phyloP scores from a whole-genome alignment of 331 rosid species.

The Ulmus americana region DNA sequence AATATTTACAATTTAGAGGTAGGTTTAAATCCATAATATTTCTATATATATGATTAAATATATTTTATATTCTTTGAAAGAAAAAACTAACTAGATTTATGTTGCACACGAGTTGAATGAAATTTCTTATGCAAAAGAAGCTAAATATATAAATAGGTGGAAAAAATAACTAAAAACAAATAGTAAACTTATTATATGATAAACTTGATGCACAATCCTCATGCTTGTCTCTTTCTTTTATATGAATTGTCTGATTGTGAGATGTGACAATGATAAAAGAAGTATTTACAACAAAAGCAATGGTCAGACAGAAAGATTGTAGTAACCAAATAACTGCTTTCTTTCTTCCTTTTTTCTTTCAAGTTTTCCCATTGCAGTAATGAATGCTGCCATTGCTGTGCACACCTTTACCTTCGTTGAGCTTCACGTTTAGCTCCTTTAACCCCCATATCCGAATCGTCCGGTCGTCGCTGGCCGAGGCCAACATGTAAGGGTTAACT shows the following conservation, averaged over 20 bases:
- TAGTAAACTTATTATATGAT: constrained; percentile 49
- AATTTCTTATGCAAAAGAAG: too few relatives aligned
- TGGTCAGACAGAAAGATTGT: constrained; percentile 38
- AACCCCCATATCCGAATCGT: constrained; percentile 96
- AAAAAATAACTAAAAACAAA: constrained; percentile 17
- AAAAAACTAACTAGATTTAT: too few relatives aligned
- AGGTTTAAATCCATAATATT: too few relatives aligned
- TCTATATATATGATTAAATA: too few relatives aligned
- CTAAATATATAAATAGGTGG: neutral
- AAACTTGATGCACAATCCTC: constrained; percentile 42
- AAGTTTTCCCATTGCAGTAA: constrained; percentile 78
- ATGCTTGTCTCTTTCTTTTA: constrained; percentile 41
- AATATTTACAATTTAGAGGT: too few relatives aligned
- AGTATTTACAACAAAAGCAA: constrained; percentile 75
- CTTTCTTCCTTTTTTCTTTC: constrained; percentile 17
- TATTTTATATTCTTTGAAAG: too few relatives aligned
- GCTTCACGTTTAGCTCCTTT: constrained; percentile 46
- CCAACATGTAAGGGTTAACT: constrained; percentile 85
- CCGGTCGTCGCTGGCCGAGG: constrained; percentile 93
- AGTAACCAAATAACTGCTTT: constrained; percentile 24
- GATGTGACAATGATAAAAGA: constrained; percentile 27
- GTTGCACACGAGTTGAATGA: too few relatives aligned
- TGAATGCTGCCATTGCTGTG: constrained; percentile 71
- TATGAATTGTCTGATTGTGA: constrained; percentile 54
- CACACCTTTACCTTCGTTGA: constrained; percentile 41